Conservation (phyloP, 2,329 filamentous ascomycete species). For the Eutypa lata region DNA sequence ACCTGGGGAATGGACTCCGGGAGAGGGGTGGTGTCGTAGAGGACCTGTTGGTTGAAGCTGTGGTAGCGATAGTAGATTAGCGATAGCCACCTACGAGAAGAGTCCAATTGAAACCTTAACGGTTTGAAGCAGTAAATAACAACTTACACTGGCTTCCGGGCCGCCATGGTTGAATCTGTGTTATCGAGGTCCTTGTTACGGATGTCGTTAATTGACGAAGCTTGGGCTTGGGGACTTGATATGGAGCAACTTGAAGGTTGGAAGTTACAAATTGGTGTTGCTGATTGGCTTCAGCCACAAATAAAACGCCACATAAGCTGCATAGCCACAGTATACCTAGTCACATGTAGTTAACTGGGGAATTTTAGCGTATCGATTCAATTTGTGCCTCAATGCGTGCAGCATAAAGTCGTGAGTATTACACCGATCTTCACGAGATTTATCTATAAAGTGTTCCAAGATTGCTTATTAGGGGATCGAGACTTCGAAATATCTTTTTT, state of each 20-base stretch:
- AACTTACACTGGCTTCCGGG: constrained; percentile 57
- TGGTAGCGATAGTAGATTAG: constrained; percentile 20
- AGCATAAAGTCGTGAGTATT: no score
- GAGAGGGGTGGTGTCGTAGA: constrained; percentile 94
- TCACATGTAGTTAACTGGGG: no score
- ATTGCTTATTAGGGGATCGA: no score
- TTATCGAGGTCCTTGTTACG: constrained; percentile 12
- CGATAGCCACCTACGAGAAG: constrained; percentile 3
- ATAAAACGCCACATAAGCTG: neutral
- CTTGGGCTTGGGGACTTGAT: constrained; percentile 13
- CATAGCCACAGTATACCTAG: no score
- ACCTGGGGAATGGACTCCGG: constrained; percentile 89
- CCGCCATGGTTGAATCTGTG: constrained; percentile 50
- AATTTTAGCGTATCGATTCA: no score
- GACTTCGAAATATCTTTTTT: no score
- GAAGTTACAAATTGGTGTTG: constrained; percentile 27
- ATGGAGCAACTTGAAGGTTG: constrained; percentile 21
- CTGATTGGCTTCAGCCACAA: constrained; percentile 32
- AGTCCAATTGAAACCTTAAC: constrained; percentile 12
- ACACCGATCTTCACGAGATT: no score
- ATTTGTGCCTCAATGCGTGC: no score
- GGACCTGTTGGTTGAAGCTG: constrained; percentile 91
- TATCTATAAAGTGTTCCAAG: no score
- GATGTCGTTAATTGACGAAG: constrained; percentile 17
- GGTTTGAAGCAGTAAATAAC: neutral